A percentile compares a stretch with the other conserved stretches of the same genome.
These are phyloP conservation scores for Aureobasidium sp. DNA, from an alignment of 2,329 filamentous ascomycete species.

Conservation along the genomic window DNA sequence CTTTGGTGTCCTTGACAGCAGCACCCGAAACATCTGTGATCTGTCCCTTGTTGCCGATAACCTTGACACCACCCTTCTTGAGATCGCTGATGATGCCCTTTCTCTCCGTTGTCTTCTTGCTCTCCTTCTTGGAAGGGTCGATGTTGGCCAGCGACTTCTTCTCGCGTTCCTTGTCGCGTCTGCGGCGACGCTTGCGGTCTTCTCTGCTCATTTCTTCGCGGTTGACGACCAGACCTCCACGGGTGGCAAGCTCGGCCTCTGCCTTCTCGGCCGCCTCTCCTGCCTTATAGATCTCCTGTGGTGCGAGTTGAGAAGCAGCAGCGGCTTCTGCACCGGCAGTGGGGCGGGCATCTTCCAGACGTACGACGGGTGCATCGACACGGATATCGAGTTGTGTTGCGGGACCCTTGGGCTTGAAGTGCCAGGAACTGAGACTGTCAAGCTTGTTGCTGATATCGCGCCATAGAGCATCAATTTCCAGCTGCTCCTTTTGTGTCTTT, in stretches of 20 bases:
- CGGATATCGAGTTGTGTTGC: slow-evolving; percentile 79
- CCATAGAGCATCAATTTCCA: slow-evolving; percentile 77
- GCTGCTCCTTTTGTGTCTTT: slow-evolving; percentile 66
- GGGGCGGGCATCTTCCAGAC: slow-evolving; percentile 92
- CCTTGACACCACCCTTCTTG: slow-evolving; percentile 79
- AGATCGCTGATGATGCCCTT: slow-evolving; percentile 56
- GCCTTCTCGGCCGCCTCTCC: slow-evolving; percentile 51
- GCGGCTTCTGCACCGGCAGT: slow-evolving; percentile 69
- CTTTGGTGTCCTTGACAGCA: slow-evolving; percentile 42
- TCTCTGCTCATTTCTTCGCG: slow-evolving; percentile 83
- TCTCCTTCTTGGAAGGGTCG: slow-evolving; percentile 38
- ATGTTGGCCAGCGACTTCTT: slow-evolving; percentile 56
- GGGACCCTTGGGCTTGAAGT: slow-evolving; percentile 85
- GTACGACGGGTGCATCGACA: slow-evolving; percentile 80
- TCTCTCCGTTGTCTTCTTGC: slow-evolving; percentile 51
- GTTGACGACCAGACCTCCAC: slow-evolving; percentile 60
- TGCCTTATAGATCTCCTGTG: slow-evolving; percentile 89
- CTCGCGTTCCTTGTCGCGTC: slow-evolving; percentile 67
- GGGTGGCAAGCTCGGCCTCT: slow-evolving; percentile 60
- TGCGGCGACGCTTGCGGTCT: slow-evolving; percentile 66
- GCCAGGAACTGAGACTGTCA: slow-evolving; percentile 84
- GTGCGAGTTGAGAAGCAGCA: slow-evolving; percentile 68
- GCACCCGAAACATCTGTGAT: slow-evolving; percentile 77
- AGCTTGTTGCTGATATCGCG: slow-evolving; percentile 69
- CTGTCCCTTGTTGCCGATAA: slow-evolving; percentile 86